Conservation (phyloP, 2,329 filamentous ascomycete genomes). For the Paecilomyces niveus region DNA sequence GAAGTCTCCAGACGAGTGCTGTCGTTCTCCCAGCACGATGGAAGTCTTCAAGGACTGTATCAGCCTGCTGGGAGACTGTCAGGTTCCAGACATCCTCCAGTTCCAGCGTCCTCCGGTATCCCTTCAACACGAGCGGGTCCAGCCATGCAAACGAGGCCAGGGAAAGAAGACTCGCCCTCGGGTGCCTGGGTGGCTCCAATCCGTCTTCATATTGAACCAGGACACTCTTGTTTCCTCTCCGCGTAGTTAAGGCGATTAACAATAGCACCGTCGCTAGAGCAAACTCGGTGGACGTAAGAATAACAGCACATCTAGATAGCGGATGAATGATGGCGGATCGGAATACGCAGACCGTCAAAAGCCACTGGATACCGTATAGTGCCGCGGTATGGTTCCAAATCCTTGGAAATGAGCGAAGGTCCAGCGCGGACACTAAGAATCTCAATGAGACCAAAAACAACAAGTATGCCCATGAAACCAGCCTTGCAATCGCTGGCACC, state of each 20-base stretch:
- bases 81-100: constrained; percentile 89
- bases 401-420: constrained; percentile 61
- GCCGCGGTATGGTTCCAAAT: constrained; percentile 90
- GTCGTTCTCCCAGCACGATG: constrained; percentile 77
- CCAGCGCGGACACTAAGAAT: constrained; percentile 53
- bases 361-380: constrained; percentile 78
- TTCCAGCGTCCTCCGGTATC: constrained; percentile 77
- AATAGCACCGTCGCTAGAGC: constrained; percentile 66
- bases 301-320: constrained; percentile 53
- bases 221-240: constrained; percentile 87
- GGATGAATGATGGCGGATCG: constrained; percentile 80
- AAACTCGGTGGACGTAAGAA: constrained; percentile 68
- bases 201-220: constrained; percentile 82
- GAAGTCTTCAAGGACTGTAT: constrained; percentile 70
- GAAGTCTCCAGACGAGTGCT: constrained; percentile 68
- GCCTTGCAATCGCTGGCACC: constrained; percentile 56
- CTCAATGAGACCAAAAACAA: constrained; percentile 66
- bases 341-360: constrained; percentile 68
- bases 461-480: constrained; percentile 75
- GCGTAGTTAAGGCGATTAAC: constrained; percentile 67
- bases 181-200: constrained; percentile 79
- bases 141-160: constrained; percentile 86
- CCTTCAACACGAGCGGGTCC: constrained; percentile 79
- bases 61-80: constrained; percentile 79
- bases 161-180: constrained; percentile 80